Conservation (phyloP, 768 basidiomycete genomes). For the Holtermanniella nyarrowii region DNA sequence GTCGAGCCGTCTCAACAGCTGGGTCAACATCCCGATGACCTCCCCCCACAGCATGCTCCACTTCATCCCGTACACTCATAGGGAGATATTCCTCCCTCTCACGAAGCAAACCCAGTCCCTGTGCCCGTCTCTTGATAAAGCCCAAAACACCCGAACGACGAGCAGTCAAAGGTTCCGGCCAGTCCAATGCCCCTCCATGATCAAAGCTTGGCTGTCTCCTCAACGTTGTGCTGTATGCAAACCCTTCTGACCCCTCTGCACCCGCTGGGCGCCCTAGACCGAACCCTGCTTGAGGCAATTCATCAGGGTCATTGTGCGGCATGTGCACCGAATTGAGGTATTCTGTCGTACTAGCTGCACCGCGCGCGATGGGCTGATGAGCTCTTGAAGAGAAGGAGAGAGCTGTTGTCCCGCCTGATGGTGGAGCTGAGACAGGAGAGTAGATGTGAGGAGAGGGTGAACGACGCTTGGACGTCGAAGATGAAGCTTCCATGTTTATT, state of each 20-base stretch:
- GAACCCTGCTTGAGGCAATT: not conserved
- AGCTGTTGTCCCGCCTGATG: not conserved
- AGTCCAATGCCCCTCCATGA: not conserved
- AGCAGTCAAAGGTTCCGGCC: not conserved
- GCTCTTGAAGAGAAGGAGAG: not conserved
- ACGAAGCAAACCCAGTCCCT: not conserved
- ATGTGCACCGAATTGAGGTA: not conserved
- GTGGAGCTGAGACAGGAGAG: not conserved
- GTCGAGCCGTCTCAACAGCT: not conserved
- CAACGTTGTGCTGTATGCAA: constrained; percentile 33
- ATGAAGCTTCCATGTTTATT: not conserved
- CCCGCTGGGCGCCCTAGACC: not conserved
- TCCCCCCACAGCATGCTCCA: not conserved
- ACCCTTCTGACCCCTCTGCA: constrained; percentile 7
- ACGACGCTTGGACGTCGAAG: not conserved
- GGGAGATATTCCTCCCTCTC: not conserved
- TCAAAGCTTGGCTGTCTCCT: constrained; percentile 18
- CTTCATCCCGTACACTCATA: not conserved
- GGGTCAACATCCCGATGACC: not conserved
- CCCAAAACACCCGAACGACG: not conserved
- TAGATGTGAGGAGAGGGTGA: not conserved
- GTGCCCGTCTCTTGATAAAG: not conserved
- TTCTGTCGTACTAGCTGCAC: not conserved
- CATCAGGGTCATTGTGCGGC: not conserved
- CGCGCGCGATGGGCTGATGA: not conserved